Evolutionary conservation across 2,329 filamentous ascomycete species (phyloP), one percentile per base, ranked within the genome.

Genomic region (Calonectria pseudoreteaudii): DNA sequence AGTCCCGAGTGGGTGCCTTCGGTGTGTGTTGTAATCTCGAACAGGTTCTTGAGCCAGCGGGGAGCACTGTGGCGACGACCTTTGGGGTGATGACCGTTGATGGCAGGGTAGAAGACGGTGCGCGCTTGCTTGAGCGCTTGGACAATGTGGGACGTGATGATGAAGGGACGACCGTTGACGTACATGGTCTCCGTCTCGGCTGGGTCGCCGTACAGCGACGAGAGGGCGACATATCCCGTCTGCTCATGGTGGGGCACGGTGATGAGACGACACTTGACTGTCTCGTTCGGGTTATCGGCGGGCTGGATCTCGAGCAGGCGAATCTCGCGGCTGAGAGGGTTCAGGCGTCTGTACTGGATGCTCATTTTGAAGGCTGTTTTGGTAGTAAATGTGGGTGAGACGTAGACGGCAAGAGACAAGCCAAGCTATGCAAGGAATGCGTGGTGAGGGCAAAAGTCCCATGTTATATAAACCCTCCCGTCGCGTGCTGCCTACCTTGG

Each of bases 261-360:
- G 31, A 85, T 75, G 31, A 85, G 76, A 18, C 83, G 83, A 67
- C 82, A 84, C n/a, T 80, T 78, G 50, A 84, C 72, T 11, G 77
- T 76, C 30, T 84, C 83, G 30, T 76, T 77, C 66, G 82, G 73
- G 74, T 74, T 76, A 31, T 70, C 75, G 16, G 77, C 70, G 10
- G 83, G 78, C 56, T 82, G 79, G 47, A 85, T 75, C 75, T 84
- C 83, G 13, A 85, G 75, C 68, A 84, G 74, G 31, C 83, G 83
- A 26, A 84, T 76, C 72, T 84, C 83, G 70, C 77, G 71, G 52
- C 65, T 52, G 6, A 74, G 53, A 2, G 74, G 53, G 60, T 66
- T 74, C 7, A 77, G 53, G 20, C 76, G 75, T 11, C 75, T 76
- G 53, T 77, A 77, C 4, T 60, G 23, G 58, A 70, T 38, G 36